Conservation (phyloP, 1,284 basidiomycete genomes). For the Sutorius eximius region DNA sequence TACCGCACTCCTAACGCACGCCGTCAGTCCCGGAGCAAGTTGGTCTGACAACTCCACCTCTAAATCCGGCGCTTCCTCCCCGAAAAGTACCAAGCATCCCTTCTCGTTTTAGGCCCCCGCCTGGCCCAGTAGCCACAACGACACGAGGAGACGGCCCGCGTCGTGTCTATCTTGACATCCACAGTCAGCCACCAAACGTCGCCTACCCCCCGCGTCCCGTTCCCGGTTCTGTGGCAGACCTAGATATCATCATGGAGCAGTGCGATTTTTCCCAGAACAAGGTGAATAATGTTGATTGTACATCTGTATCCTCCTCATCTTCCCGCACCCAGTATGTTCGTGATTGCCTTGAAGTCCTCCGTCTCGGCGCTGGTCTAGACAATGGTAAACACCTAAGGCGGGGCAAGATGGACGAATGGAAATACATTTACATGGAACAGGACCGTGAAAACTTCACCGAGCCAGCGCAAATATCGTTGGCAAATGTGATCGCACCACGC, state of each 20-base stretch:
- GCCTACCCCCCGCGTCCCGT: slow-evolving; percentile 84
- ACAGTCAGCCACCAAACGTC: slow-evolving; percentile 53
- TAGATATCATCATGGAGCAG: slow-evolving; percentile 85
- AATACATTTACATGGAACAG: slow-evolving; percentile 64
- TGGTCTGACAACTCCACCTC: slow-evolving; percentile 53
- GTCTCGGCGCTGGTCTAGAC: slow-evolving; percentile 66
- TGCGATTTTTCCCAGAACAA: slow-evolving; percentile 85
- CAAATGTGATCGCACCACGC: slow-evolving; percentile 31
- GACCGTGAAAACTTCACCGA: slow-evolving; percentile 42
- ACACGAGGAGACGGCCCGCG: slow-evolving; percentile 72
- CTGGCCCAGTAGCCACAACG: slow-evolving; percentile 42
- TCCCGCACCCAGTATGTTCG: slow-evolving; percentile 60
- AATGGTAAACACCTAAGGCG: slow-evolving; percentile 57
- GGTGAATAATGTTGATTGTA: slow-evolving; percentile 43
- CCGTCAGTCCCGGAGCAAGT: slow-evolving; percentile 70
- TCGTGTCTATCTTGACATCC: slow-evolving; percentile 74
- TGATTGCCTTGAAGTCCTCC: slow-evolving; percentile 73
- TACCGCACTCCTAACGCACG: slow-evolving; percentile 1
- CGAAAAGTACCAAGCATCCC: slow-evolving; percentile 43
- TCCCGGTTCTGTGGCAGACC: slow-evolving; percentile 78
- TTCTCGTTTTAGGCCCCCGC: slow-evolving; percentile 45
- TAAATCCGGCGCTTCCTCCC: slow-evolving; percentile 73
- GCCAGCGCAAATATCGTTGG: slow-evolving; percentile 28
- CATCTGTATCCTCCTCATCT: slow-evolving; percentile 10
- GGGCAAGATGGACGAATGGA: slow-evolving; percentile 60